A percentile compares a stretch with the other conserved stretches of the same genome.
Evolutionary conservation across 1,284 basidiomycete genomes (phyloP).

Genomic region (Athelia psychrophila): DNA sequence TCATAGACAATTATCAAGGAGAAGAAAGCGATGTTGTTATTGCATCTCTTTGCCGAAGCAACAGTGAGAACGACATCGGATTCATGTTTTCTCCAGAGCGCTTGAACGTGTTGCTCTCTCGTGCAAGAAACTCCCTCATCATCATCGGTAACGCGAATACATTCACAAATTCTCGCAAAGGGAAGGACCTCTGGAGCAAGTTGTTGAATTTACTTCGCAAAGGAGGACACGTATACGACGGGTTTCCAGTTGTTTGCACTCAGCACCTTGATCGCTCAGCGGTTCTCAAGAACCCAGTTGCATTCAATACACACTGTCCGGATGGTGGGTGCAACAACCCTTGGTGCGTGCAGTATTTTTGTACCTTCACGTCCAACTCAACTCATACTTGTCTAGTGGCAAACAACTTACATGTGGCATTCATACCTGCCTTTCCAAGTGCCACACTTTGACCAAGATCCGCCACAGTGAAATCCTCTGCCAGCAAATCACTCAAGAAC

Average conservation of each 20-base stretch:
- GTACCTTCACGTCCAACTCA: not conserved
- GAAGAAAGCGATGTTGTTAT: slow-evolving; percentile 69
- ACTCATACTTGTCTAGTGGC: slow-evolving; percentile 30
- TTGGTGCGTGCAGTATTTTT: slow-evolving; percentile 38
- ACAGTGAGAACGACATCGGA: slow-evolving; percentile 50
- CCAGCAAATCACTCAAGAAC: slow-evolving; percentile 19
- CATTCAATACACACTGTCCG: slow-evolving; percentile 52
- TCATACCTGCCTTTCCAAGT: slow-evolving; percentile 52
- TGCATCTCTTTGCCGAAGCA: slow-evolving; percentile 58
- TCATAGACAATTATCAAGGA: slow-evolving; percentile 61
- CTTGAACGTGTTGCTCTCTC: slow-evolving; percentile 64
- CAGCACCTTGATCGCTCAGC: slow-evolving; percentile 42
- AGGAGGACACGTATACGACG: slow-evolving; percentile 47
- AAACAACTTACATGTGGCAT: slow-evolving; percentile 42
- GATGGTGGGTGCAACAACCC: slow-evolving; percentile 59
- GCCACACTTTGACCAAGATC: slow-evolving; percentile 40
- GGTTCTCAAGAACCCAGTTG: slow-evolving; percentile 32
- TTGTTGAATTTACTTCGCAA: slow-evolving; percentile 42
- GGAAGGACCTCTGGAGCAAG: slow-evolving; percentile 44
- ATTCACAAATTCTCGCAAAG: slow-evolving; percentile 51
- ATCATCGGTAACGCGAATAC: slow-evolving; percentile 63
- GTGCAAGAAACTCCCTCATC: slow-evolving; percentile 58
- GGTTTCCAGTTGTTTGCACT: slow-evolving; percentile 56
- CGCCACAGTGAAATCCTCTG: slow-evolving; percentile 49
- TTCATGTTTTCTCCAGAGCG: slow-evolving; percentile 67